These are phyloP conservation scores for Polychaeton citri DNA, from an alignment of 2,329 filamentous ascomycete genomes.

Conservation along the genomic window DNA sequence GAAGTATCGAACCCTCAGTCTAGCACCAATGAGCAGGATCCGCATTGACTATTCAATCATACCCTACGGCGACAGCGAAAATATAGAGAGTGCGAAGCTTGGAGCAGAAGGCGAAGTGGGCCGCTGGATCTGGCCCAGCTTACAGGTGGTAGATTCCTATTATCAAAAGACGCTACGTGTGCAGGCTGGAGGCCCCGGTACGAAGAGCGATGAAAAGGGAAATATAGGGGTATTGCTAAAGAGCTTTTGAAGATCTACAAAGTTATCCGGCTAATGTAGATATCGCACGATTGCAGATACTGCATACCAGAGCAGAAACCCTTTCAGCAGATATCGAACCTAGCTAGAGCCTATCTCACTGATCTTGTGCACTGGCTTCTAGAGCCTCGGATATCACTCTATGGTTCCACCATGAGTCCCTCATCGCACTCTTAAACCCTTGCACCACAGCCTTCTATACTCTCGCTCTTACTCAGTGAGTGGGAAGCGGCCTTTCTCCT, in stretches of 20 bases:
- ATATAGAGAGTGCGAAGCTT: constrained; percentile 14
- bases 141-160: constrained; percentile 76
- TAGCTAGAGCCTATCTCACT: too few species aligned
- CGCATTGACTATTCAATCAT: constrained; percentile 62
- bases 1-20: constrained; percentile 65
- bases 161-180: constrained; percentile 84
- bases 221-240: constrained; percentile 29
- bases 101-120: constrained; percentile 24
- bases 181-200: constrained; percentile 64
- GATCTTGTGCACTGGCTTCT: too few species aligned
- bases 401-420: too few species aligned
- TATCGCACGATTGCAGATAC: too few species aligned
- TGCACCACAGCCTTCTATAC: too few species aligned
- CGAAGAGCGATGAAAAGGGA: constrained; percentile 42
- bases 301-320: too few species aligned
- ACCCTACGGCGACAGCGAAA: constrained; percentile 1
- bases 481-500: too few species aligned
- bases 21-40: constrained; percentile 69
- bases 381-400: too few species aligned
- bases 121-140: constrained; percentile 55
- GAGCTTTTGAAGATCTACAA: background rate
- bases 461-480: too few species aligned
- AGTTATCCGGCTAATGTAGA: too few species aligned
- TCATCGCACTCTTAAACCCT: too few species aligned
- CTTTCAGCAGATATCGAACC: too few species aligned